Evolutionary conservation across 805 yeast genomes (phyloP).

Genomic region (Candida yuanshanica): DNA sequence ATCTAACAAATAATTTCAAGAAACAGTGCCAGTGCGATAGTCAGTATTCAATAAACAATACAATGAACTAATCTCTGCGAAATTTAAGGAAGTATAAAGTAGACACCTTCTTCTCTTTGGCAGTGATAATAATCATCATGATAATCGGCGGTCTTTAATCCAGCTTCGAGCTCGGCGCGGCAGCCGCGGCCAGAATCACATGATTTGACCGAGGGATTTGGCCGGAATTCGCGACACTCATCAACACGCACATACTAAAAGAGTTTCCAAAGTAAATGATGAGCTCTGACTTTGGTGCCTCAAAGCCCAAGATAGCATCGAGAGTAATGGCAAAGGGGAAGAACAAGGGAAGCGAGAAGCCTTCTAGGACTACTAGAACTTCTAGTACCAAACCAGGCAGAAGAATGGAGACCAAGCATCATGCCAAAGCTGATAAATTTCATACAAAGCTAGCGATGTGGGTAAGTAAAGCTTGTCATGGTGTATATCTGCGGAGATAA

Average conservation of each 20-base stretch:
- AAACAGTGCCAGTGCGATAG: background rate
- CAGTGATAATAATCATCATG: no score
- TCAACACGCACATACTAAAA: no score
- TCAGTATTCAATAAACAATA: background rate
- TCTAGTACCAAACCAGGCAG: conserved; percentile 50
- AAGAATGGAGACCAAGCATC: conserved; percentile 31
- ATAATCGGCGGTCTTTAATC: no score
- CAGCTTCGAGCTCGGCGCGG: no score
- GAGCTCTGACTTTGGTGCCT: background rate
- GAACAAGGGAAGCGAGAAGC: conserved; percentile 42
- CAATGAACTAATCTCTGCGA: background rate
- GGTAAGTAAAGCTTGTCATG: conserved; percentile 26
- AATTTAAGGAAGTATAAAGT: no score
- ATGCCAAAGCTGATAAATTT: conserved; percentile 34
- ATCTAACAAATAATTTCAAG: background rate
- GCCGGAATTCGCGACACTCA: background rate
- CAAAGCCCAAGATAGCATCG: background rate
- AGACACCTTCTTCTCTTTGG: no score
- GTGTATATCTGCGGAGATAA: background rate
- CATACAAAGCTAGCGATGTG: conserved; percentile 95
- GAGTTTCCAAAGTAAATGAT: background rate
- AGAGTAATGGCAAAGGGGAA: conserved; percentile 33
- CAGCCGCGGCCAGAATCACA: no score
- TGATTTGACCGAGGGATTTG: no score
- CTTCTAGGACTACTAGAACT: conserved; percentile 42